Base-by-base conservation (phyloP, 805 yeast genomes). In the Yarrowia sp. region DNA sequence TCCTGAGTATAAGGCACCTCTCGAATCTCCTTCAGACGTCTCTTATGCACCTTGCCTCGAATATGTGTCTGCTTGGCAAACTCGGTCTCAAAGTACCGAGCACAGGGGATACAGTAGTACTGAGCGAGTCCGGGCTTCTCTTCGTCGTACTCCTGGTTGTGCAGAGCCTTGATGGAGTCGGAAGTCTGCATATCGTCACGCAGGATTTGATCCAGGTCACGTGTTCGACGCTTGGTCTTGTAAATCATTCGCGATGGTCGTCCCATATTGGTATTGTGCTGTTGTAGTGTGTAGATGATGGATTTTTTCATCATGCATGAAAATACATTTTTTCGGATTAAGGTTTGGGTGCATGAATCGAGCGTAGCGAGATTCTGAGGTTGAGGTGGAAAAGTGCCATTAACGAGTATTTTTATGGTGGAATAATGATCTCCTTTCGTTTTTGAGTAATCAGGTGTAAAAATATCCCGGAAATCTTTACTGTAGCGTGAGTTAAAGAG, bases 111-210 rank as follows among this genome's bases (percentile, higher is more conserved):
- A 76, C 98, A 95, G 76, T 90, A 95, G 76, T 84, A 88, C 76
- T 95, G 98, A 14, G 97, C 99, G 69, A 95, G 78, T 1, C 99
- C 99, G 0, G 98, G 92, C 73, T 88, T 87, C 48, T 86, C 84
- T 77, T 93, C 98, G 75, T 93, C 97, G 65, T 89, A 75, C 5
- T 90, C 89, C 76, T 93, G 98, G 74, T 89, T 86, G 73, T 89
- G 83, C 65, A 92, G 80, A 45, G 81, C 78, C 65, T 81, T 75
- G 65, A 91, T 87, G n/a, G 87, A 78, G 42, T 86, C 88, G 43
- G 83, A 80, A 3, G 85, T 76, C 1, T 87, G 78, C 62, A 95
- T 76, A 72, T 95, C 99, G 42, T 84, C 80, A 72, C 88, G 84
- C 55, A 76, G 74, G 66, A 95, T 88, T 71, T 87, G 84, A 73